These are phyloP conservation scores for Amborella trichopoda DNA, from an alignment of 164 flowering plant genomes.

Conservation along the genomic window DNA sequence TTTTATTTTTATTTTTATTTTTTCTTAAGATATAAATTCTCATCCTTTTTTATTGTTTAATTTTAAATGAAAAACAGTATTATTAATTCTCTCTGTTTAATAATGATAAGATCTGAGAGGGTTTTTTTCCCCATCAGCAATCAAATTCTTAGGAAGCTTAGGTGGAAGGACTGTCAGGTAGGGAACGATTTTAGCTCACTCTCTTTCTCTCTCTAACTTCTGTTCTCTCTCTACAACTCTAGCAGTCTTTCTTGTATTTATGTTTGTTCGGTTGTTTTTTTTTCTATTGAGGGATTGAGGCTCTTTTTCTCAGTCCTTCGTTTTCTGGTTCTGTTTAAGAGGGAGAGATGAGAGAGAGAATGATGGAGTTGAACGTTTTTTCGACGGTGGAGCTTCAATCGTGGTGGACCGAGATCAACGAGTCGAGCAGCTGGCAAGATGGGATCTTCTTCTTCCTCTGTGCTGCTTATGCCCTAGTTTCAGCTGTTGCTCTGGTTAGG, in stretches of 20 bases:
- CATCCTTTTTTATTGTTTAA: too few relatives aligned
- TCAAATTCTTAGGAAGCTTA: too few relatives aligned
- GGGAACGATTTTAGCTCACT: too few relatives aligned
- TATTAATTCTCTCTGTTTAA: too few relatives aligned
- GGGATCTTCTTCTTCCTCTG: conserved; percentile 77
- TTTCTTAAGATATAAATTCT: too few relatives aligned
- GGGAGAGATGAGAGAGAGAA: conserved; percentile 2
- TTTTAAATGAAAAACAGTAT: too few relatives aligned
- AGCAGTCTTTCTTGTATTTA: background rate
- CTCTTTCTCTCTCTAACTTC: too few relatives aligned
- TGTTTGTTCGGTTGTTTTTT: background rate
- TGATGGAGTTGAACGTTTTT: conserved; percentile 9
- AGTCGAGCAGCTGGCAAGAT: conserved; percentile 73
- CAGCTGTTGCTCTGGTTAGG: conserved; percentile 70
- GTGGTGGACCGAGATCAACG: conserved; percentile 94
- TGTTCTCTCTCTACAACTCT: background rate
- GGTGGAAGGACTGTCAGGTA: too few relatives aligned
- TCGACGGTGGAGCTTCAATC: conserved; percentile 7
- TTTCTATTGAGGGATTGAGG: background rate
- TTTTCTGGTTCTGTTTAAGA: background rate
- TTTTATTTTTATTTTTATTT: too few relatives aligned
- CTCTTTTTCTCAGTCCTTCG: background rate
- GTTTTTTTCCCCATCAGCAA: too few relatives aligned
- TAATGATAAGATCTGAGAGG: too few relatives aligned
- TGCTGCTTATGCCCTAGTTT: conserved; percentile 77